Evolutionary conservation across 306 rosid species (phyloP).

Genomic region (Acacia confusa): DNA sequence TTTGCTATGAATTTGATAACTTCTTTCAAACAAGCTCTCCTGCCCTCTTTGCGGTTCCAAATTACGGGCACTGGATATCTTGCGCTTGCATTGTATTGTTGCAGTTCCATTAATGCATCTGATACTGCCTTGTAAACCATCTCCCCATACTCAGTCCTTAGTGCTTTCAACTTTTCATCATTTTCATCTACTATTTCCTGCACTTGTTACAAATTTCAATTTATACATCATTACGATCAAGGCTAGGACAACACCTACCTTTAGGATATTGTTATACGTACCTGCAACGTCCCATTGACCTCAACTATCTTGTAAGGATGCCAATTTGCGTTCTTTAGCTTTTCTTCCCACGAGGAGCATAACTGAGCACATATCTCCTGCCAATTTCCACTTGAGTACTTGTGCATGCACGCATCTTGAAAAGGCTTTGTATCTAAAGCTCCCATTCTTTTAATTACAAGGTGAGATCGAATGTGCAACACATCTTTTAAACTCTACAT

Average conservation of each 20-base stretch:
- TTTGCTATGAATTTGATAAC: neutral
- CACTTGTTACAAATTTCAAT: neutral
- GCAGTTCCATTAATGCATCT: neutral
- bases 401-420: neutral
- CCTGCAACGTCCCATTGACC: neutral
- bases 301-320: neutral
- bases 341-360: neutral
- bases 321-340: neutral
- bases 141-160: neutral
- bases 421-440: neutral
- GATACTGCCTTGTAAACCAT: neutral
- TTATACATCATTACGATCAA: neutral
- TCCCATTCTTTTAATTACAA: neutral
- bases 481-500: neutral
- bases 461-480: neutral
- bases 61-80: neutral
- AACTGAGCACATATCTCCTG: neutral
- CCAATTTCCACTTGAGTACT: neutral
- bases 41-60: neutral
- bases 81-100: neutral
- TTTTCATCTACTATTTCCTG: constrained; percentile 1
- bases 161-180: neutral
- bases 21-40: neutral
- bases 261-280: neutral
- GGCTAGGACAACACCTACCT: too few relatives aligned